Percentiles rank a stretch among this genome's conserved stretches.
These are phyloP conservation scores for Exidia glandulosa DNA, from an alignment of 768 basidiomycete genomes.

Conservation along the genomic window DNA sequence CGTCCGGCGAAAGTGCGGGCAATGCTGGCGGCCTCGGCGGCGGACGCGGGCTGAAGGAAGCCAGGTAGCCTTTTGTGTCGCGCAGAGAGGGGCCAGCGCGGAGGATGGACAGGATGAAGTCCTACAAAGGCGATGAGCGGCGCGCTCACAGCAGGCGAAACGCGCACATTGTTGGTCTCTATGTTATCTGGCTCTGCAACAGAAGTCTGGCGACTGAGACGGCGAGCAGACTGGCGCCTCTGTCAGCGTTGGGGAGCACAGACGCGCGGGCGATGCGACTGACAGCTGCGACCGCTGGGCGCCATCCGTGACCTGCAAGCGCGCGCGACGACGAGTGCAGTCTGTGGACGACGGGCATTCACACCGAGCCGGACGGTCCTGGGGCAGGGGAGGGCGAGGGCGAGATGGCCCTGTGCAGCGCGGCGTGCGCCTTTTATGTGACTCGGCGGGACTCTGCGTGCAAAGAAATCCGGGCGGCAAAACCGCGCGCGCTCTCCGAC, in stretches of 20 bases:
- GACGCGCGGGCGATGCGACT: not conserved
- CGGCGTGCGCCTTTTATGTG: not conserved
- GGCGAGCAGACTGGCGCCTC: not conserved
- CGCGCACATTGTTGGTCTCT: not conserved
- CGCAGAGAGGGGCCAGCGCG: constrained; percentile 84
- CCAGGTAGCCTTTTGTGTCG: constrained; percentile 84
- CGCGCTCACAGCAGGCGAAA: not conserved
- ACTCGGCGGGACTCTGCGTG: not conserved
- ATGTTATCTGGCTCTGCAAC: not conserved
- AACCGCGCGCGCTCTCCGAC: no score
- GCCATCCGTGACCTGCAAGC: not conserved
- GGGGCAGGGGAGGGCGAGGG: not conserved
- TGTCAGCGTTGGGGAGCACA: not conserved
- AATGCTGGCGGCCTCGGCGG: constrained; percentile 21
- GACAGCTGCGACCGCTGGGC: not conserved
- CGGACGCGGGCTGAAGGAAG: constrained; percentile 73
- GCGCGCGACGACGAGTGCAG: not conserved
- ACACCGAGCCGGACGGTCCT: not conserved
- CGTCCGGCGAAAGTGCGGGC: constrained; percentile 8
- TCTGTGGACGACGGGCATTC: not conserved
- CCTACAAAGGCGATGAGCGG: constrained; percentile 34
- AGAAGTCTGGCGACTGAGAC: not conserved
- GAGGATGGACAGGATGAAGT: constrained; percentile 92
- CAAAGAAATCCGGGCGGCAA: no score
- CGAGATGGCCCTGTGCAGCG: not conserved